Percentiles rank a stretch among this genome's conserved stretches.
These are phyloP conservation scores for Eucalyptus viminalis DNA, from an alignment of 345 rosid genomes.

Conservation along the genomic window DNA sequence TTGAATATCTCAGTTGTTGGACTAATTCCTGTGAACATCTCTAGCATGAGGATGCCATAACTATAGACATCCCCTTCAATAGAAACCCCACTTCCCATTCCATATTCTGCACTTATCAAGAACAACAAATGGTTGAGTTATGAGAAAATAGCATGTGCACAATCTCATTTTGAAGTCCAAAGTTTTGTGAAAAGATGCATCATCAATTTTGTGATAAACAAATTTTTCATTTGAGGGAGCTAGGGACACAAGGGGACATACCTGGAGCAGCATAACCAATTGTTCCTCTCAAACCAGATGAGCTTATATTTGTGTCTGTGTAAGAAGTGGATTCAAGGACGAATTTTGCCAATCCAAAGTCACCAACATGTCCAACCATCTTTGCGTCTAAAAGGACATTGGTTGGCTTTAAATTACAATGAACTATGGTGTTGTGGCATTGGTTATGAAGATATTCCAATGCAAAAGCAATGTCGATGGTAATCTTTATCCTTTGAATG, in stretches of 20 bases:
- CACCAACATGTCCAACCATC: not conserved
- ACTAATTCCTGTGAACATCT: slow-evolving; percentile 8
- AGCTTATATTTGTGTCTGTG: not conserved
- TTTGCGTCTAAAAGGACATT: not conserved
- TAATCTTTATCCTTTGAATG: not conserved
- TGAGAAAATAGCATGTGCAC: not conserved
- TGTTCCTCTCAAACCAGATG: not conserved
- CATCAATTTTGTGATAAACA: not conserved
- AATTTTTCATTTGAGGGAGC: not conserved
- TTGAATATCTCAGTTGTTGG: slow-evolving; percentile 4
- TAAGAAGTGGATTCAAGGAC: not conserved
- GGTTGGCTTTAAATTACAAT: not conserved
- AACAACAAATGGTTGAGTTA: not conserved
- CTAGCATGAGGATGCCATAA: slow-evolving; percentile 13
- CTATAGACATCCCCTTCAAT: slow-evolving; percentile 9
- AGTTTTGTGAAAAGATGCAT: not conserved
- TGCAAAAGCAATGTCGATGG: not conserved
- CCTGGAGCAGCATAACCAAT: not conserved
- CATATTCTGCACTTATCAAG: slow-evolving; percentile 6
- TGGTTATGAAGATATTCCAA: slow-evolving; percentile 4
- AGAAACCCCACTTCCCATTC: slow-evolving; percentile 4
- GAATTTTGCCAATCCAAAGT: not conserved
- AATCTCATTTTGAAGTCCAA: not conserved
- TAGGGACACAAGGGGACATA: not conserved
- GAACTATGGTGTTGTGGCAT: not conserved